Evolutionary conservation across 768 basidiomycete genomes (phyloP), one percentile per base, ranked within the genome.

Genomic region (Lactarius akahatsu): DNA sequence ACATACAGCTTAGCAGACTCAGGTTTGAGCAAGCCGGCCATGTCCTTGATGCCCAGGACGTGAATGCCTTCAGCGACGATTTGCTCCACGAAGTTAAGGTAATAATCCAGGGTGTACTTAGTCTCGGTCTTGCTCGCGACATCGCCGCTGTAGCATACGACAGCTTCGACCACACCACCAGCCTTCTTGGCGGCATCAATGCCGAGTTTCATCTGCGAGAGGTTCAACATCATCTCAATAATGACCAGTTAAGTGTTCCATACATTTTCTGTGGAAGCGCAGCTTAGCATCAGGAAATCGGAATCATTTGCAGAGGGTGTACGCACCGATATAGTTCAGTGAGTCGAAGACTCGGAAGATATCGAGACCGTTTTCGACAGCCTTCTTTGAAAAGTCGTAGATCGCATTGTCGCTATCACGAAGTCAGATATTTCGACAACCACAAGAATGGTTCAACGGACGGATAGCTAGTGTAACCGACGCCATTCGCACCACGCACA

Each of bases 301-400:
- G 23, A 30, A 28, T 23, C 8, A 26, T 34, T 43, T 13, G 30
- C 30, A 40, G 38, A 34, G 28, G 18, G 41, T 30, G 11, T 56
- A 80, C 86, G 60, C 78, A 89, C 96, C 96, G 69, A 99, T 90
- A 78, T 98, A 99, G 82, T 99, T 99, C 78, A 99, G 81, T 36
- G 97, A 98, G 77, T 99, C 97, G 72, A 99, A 99, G 61, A 99
- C 94, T 74, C 97, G 87, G 92, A 99, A 99, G 76, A 99, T 99
- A 78, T 99, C 97, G 58, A 98, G 85, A 75, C 97, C 97, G 72
- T 98, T 97, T 79, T 98, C 95, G n/a, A 99, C 96, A 28, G 97
- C 97, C 77, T 96, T 96, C 82, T 96, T 96, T 68, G 93, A 97
- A 81, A 99, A 99, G 77, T 97, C 97, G 78, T 99, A 99, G 77